Conservation (phyloP, 495 filamentous ascomycete species). For the Trichocladium uniseriatum region DNA sequence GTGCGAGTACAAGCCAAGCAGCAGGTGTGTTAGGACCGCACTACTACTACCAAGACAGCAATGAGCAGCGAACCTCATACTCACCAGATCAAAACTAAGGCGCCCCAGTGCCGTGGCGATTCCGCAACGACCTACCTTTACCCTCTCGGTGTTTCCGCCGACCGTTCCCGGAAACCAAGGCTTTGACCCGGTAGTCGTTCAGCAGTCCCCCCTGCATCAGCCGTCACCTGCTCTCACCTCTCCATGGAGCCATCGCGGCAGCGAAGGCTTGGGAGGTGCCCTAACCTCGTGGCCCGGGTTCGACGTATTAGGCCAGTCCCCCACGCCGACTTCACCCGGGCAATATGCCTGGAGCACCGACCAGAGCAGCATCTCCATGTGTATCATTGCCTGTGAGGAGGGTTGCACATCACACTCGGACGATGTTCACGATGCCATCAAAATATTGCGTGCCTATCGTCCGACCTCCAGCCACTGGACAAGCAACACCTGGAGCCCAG, state of each 20-base stretch:
- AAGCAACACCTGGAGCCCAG: not conserved
- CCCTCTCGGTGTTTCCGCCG: slow-evolving; percentile 15
- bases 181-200: slow-evolving; percentile 1
- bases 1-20: slow-evolving; percentile 29
- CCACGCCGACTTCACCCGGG: not conserved
- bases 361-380: slow-evolving; percentile 5
- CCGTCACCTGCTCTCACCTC: slow-evolving; percentile 7
- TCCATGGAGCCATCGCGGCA: slow-evolving; percentile 7
- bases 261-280: slow-evolving; percentile 7
- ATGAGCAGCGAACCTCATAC: not conserved
- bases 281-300: slow-evolving; percentile 14
- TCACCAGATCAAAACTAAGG: slow-evolving; percentile 9
- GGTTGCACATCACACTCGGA: slow-evolving; percentile 23
- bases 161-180: not conserved
- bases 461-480: slow-evolving; percentile 5
- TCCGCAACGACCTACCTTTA: slow-evolving; percentile 18
- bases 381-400: slow-evolving; percentile 16
- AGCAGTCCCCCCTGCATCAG: slow-evolving; percentile 6
- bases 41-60: not conserved
- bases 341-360: slow-evolving; percentile 20
- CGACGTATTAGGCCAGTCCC: slow-evolving; percentile 8
- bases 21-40: slow-evolving; percentile 17
- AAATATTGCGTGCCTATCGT: slow-evolving; percentile 16
- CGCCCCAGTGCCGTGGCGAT: slow-evolving; percentile 11
- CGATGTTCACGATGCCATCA: slow-evolving; percentile 23